Evolutionary conservation across 2,329 filamentous ascomycete genomes (phyloP).

Genomic region (Aspergillus aculeatus): DNA sequence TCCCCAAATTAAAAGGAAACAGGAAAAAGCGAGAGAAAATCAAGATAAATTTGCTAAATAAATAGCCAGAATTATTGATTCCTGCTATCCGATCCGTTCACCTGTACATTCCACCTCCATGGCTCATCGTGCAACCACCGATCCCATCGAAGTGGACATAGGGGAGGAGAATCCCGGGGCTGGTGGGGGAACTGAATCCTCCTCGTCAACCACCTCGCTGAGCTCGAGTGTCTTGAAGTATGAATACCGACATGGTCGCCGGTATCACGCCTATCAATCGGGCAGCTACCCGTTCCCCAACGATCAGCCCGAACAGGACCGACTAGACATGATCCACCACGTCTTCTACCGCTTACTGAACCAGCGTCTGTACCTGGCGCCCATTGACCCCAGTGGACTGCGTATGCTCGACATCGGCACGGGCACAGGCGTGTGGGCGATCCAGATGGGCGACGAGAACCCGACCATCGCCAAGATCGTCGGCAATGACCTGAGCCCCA

Average conservation of each 20-base stretch:
- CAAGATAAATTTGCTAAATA: too few species aligned
- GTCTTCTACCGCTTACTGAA: conserved; percentile 38
- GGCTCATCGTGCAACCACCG: too few species aligned
- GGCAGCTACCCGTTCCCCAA: conserved; percentile 37
- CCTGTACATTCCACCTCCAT: too few species aligned
- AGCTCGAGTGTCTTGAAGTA: conserved; percentile 13
- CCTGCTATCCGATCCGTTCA: too few species aligned
- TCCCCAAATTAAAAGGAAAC: too few species aligned
- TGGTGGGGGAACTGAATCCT: too few species aligned
- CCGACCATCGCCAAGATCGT: conserved; percentile 32
- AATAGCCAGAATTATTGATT: too few species aligned
- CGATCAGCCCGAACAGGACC: conserved; percentile 37
- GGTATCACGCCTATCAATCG: conserved; percentile 29
- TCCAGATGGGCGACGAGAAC: conserved; percentile 37
- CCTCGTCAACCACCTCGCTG: conserved; percentile 9
- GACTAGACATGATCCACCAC: conserved; percentile 38
- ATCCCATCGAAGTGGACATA: too few species aligned
- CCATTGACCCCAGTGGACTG: conserved; percentile 29
- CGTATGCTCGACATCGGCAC: conserved; percentile 42
- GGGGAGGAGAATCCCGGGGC: too few species aligned
- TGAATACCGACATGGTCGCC: conserved; percentile 24
- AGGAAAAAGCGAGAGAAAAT: too few species aligned
- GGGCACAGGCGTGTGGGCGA: conserved; percentile 37
- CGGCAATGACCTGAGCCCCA: conserved; percentile 45
- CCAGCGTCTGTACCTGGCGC: conserved; percentile 38